Evolutionary conservation across 108 stramenopile genomes (phyloP).

Genomic region (Nitzschia sp.): DNA sequence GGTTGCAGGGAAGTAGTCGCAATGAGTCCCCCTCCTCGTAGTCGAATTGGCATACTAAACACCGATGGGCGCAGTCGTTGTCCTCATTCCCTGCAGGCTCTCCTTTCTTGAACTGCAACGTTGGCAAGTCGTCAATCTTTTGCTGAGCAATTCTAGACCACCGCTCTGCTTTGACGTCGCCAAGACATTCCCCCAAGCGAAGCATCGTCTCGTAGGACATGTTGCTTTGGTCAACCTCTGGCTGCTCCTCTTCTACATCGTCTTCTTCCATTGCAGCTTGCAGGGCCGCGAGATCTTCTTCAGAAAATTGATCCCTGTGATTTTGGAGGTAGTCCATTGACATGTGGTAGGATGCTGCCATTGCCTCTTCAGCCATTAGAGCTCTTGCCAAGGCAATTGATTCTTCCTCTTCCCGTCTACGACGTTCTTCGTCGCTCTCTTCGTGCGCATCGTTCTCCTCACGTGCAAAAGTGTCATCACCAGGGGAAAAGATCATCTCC

Average conservation of each 20-base stretch:
- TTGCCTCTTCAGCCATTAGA: constrained; percentile 90
- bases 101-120: constrained; percentile 34
- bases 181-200: constrained; percentile 72
- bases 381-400: constrained; percentile 78
- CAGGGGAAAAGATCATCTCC: too few species aligned
- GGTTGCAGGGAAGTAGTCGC: constrained; percentile 74
- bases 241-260: constrained; percentile 35
- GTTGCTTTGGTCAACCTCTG: constrained; percentile 32
- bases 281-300: constrained; percentile 77
- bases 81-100: constrained; percentile 40
- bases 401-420: constrained; percentile 68
- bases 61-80: constrained; percentile 78
- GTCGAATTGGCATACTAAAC: constrained; percentile 86
- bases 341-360: constrained; percentile 63
- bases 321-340: constrained; percentile 56
- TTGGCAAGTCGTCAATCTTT: constrained; percentile 59
- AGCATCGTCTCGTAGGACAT: constrained; percentile 73
- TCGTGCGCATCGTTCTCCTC: not conserved
- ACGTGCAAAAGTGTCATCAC: not conserved
- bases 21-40: constrained; percentile 77
- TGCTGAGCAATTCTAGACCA: constrained; percentile 64
- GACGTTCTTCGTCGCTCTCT: constrained; percentile 47
- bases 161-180: constrained; percentile 84
- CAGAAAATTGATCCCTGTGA: constrained; percentile 65
- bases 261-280: constrained; percentile 82